Percentiles rank a stretch among this genome's conserved stretches.
Evolutionary conservation across 2,329 filamentous ascomycete species (phyloP).

Genomic region (Thermothelomyces thermophilus): DNA sequence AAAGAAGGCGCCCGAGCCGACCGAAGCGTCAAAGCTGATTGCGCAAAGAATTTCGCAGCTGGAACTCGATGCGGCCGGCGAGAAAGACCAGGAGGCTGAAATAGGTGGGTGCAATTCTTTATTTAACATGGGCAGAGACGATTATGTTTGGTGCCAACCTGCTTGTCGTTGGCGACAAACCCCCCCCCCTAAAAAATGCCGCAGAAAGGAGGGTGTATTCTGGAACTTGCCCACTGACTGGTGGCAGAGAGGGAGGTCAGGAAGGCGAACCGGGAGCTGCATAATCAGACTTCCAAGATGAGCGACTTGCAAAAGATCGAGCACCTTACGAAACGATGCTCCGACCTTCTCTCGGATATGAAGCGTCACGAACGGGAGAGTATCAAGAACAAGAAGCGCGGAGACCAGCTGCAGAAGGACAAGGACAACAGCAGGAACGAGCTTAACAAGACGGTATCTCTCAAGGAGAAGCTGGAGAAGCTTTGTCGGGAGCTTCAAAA

Average conservation of each 20-base stretch:
- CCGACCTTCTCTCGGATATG: constrained; percentile 88
- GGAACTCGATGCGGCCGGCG: constrained; percentile 85
- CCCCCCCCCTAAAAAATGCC: too few species aligned
- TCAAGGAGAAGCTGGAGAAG: constrained; percentile 97
- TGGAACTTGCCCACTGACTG: constrained; percentile 24
- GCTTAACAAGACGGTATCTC: constrained; percentile 77
- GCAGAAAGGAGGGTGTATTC: background rate
- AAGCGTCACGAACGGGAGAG: constrained; percentile 92
- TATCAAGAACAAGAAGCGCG: constrained; percentile 90
- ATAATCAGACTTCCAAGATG: constrained; percentile 84
- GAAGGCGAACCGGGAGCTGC: constrained; percentile 85
- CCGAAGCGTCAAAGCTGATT: constrained; percentile 84
- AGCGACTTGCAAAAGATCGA: constrained; percentile 89
- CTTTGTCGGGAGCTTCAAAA: constrained; percentile 88
- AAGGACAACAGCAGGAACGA: constrained; percentile 86
- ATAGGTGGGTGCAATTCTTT: constrained; percentile 59
- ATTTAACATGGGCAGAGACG: too few species aligned
- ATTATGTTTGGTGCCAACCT: too few species aligned
- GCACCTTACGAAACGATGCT: constrained; percentile 81
- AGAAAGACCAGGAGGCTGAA: constrained; percentile 92
- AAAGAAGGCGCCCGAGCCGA: constrained; percentile 78
- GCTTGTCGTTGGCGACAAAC: too few species aligned
- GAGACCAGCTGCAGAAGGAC: constrained; percentile 91
- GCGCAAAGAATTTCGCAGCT: constrained; percentile 92
- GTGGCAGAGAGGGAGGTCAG: constrained; percentile 81